A percentile compares a stretch with the other conserved stretches of the same genome.
phyloP scores from a whole-genome alignment of 2,329 filamentous ascomycete species.

The Exophiala sideris region DNA sequence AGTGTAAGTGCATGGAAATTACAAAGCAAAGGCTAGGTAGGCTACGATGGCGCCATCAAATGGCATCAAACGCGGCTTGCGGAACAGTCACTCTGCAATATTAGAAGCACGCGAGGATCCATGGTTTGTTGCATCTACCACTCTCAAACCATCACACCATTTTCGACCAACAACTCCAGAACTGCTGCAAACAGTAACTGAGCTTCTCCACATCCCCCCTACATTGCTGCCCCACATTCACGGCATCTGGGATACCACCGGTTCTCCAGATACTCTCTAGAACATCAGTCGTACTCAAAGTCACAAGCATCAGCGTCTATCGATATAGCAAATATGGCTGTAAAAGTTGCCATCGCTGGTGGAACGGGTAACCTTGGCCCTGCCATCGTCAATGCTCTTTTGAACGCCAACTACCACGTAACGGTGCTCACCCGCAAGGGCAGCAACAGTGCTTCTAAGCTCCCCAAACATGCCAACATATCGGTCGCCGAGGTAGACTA shows the following conservation, averaged over 20 bases:
- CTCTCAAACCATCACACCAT: slow-evolving; percentile 2
- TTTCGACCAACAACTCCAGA: background rate
- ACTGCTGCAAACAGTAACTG: background rate
- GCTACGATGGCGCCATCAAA: too few species aligned
- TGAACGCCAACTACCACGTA: slow-evolving; percentile 18
- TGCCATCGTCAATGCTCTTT: slow-evolving; percentile 16
- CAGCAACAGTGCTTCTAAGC: slow-evolving; percentile 12
- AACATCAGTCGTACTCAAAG: too few species aligned
- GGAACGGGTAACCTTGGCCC: slow-evolving; percentile 26
- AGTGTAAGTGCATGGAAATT: too few species aligned
- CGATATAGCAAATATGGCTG: background rate
- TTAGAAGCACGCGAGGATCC: too few species aligned
- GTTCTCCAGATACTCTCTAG: too few species aligned
- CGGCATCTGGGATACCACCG: background rate
- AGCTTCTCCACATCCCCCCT: slow-evolving; percentile 10
- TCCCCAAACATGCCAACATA: slow-evolving; percentile 13
- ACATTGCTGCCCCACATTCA: background rate
- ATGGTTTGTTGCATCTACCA: background rate
- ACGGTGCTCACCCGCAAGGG: slow-evolving; percentile 22
- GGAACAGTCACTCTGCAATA: too few species aligned
- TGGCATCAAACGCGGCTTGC: too few species aligned
- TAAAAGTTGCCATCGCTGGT: slow-evolving; percentile 27
- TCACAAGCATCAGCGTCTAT: background rate
- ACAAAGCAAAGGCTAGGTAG: too few species aligned
- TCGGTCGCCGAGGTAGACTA: slow-evolving; percentile 32